A percentile compares a stretch with the other conserved stretches of the same genome.
Conservation (phyloP, 306 rosid genomes). For the Glycyrrhiza uralensis region DNA sequence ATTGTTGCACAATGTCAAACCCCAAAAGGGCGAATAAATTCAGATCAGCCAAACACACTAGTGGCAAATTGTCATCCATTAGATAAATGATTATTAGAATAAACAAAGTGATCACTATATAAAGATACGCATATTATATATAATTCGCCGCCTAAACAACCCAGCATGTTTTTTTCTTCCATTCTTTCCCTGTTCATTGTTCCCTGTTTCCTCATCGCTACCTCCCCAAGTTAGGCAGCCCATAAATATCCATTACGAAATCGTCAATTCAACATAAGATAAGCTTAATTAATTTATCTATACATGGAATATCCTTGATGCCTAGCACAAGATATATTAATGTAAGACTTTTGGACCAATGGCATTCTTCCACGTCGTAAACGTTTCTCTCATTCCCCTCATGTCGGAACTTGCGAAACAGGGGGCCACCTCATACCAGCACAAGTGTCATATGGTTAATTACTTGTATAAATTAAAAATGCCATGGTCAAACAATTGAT, state of each 20-base stretch:
- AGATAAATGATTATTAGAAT: too few relatives aligned
- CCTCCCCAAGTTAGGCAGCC: constrained; percentile 31
- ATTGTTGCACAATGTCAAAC: too few relatives aligned
- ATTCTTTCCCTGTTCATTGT: neutral
- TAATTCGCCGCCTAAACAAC: too few relatives aligned
- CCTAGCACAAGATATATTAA: constrained; percentile 11
- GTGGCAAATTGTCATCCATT: too few relatives aligned
- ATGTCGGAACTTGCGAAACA: constrained; percentile 49
- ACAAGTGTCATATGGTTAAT: neutral
- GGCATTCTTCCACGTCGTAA: constrained; percentile 28
- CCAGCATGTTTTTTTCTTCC: too few relatives aligned
- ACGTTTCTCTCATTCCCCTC: constrained; percentile 8
- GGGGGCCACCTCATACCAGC: constrained; percentile 10
- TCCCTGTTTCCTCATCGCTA: neutral
- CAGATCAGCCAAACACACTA: too few relatives aligned
- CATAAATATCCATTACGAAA: neutral
- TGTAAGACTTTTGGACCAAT: constrained; percentile 8
- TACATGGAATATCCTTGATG: constrained; percentile 14
- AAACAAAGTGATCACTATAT: too few relatives aligned
- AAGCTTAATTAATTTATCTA: neutral
- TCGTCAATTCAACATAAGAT: neutral
- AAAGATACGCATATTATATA: too few relatives aligned
- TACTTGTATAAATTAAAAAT: neutral
- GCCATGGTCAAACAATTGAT: neutral
- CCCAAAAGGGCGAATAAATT: too few relatives aligned